A percentile compares a stretch with the other conserved stretches of the same genome.
Conservation (phyloP, 1,284 basidiomycete genomes). For the Irpex sp. region DNA sequence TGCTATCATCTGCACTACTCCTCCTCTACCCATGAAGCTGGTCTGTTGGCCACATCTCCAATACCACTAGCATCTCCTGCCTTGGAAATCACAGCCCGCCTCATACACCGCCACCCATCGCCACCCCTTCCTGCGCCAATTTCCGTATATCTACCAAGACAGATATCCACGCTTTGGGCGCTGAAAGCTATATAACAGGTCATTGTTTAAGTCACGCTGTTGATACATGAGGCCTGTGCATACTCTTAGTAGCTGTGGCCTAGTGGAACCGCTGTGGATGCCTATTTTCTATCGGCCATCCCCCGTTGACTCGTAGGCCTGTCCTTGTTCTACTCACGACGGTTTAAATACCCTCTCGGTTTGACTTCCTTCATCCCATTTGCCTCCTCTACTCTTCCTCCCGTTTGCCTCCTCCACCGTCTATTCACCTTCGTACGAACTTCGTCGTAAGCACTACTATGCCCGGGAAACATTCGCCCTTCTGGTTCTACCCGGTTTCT, state of each 20-base stretch:
- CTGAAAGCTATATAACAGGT: neutral
- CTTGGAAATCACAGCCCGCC: neutral
- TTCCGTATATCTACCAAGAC: neutral
- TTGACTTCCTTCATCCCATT: too few species aligned
- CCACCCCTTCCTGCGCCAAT: neutral
- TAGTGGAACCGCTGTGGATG: too few species aligned
- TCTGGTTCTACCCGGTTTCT: neutral
- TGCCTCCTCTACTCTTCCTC: too few species aligned
- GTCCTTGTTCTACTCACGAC: too few species aligned
- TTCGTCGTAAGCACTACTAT: neutral
- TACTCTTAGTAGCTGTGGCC: neutral
- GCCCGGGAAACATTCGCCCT: neutral
- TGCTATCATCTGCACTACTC: slow-evolving; percentile 8
- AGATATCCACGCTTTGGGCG: neutral
- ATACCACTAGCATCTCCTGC: neutral
- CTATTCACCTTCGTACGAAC: too few species aligned
- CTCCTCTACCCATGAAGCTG: too few species aligned
- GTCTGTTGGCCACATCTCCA: too few species aligned
- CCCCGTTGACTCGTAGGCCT: too few species aligned
- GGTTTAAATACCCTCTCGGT: too few species aligned
- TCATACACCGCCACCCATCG: neutral
- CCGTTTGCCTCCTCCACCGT: too few species aligned
- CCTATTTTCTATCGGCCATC: too few species aligned
- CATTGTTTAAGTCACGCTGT: neutral
- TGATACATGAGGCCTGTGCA: neutral